Base-by-base conservation (phyloP, 345 rosid genomes). In the Salix udensis region DNA sequence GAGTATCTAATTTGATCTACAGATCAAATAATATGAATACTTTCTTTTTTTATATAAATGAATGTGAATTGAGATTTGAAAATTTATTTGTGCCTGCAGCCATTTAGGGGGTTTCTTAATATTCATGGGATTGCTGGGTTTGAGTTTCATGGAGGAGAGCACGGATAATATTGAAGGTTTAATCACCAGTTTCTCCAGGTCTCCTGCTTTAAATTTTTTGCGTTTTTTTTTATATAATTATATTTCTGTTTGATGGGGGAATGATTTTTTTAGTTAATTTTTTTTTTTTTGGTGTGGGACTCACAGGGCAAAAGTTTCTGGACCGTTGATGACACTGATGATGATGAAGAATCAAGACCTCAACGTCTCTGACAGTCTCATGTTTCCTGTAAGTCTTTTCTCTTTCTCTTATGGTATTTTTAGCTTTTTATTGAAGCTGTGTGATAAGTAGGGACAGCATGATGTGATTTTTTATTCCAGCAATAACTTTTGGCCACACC, bases 31-130 rank as follows among this genome's bases (percentile, higher is more conserved):
- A 65, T 14, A n/a, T 21, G n/a, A 21, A 7, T n/a, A 10, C 14
- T 12, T n/a, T 16, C 18, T 72, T 16, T 65, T 21, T 55, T 44
- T 5, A 8, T 10, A 71, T 39, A 15, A 8, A 12, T 36, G 2
- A 66, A 67, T 37, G 18, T 37, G 46, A 42, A 11, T 23, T 36
- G 34, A 12, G 34, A 7, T 15, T 26, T 31, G 30, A 6, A 21
- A 30, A 23, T 24, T 30, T 28, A 46, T 30, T 18, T 31, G 24
- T 23, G 21, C 26, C 26, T 52, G 66, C 68, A 96, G 99, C 85
- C 99, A 96, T 83, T 81, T 96, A 34, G 84, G 77, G 24, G 99
- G 99, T 0, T 92, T 96, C 84, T 13, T 85, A 72, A 84, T 96
- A 79, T 96, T 96, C 68, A 82, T 81, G 76, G 88, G 85, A 71